These are phyloP conservation scores for Microstegium vimineum DNA, from an alignment of 176 grass and related monocot genomes.

Conservation along the genomic window DNA sequence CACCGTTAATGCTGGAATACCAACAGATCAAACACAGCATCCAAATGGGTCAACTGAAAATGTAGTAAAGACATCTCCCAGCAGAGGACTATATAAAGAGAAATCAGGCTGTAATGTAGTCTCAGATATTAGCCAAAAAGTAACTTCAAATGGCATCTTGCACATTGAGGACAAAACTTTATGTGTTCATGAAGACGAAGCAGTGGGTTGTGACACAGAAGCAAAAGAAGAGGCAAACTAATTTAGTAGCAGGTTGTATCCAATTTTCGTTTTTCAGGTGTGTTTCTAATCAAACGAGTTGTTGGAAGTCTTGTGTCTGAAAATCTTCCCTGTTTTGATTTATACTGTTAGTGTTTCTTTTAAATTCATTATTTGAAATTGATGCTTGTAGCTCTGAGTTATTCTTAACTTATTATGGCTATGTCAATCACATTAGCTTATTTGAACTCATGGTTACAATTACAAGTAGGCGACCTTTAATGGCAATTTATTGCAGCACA, in stretches of 20 bases:
- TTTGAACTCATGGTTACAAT: neutral
- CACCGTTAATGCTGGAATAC: neutral
- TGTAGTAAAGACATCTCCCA: neutral
- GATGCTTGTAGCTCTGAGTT: neutral
- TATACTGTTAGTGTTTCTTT: neutral
- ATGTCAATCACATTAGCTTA: neutral
- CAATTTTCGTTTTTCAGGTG: constrained; percentile 59
- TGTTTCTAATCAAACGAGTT: constrained; percentile 21
- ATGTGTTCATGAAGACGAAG: constrained; percentile 25
- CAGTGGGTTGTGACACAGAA: constrained; percentile 21
- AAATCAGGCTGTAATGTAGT: constrained; percentile 10
- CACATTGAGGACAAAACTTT: constrained; percentile 22
- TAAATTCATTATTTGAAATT: neutral
- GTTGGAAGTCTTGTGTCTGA: neutral
- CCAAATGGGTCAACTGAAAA: constrained; percentile 12
- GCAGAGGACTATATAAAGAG: constrained; percentile 12
- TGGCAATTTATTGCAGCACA: neutral
- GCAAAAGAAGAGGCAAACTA: constrained; percentile 38
- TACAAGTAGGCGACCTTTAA: neutral
- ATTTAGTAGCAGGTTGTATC: constrained; percentile 30
- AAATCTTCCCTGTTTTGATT: neutral
- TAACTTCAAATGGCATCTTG: constrained; percentile 34
- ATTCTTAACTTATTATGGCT: neutral
- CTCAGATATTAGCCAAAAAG: constrained; percentile 4
- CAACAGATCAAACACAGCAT: constrained; percentile 26